These are phyloP conservation scores for Cyamopsis tetragonoloba DNA, from an alignment of 306 rosid genomes.

Conservation along the genomic window DNA sequence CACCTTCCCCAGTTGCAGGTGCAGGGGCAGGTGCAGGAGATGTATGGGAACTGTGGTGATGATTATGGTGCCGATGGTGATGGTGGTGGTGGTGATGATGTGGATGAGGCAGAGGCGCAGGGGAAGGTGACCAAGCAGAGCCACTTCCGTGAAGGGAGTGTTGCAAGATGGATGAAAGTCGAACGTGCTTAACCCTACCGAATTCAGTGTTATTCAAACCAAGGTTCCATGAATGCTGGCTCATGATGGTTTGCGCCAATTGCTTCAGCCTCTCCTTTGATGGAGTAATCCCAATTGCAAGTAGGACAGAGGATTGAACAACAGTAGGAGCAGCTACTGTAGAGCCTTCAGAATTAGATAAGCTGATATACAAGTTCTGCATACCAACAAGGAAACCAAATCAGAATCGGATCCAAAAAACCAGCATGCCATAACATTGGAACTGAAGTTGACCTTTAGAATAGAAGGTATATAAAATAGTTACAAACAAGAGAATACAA, in stretches of 20 bases:
- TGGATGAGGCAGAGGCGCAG: constrained; percentile 47
- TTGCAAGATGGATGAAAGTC: constrained; percentile 58
- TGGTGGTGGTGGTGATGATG: constrained; percentile 39
- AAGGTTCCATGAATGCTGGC: constrained; percentile 62
- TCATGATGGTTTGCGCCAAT: constrained; percentile 78
- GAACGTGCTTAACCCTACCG: constrained; percentile 87
- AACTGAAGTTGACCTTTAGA: neutral
- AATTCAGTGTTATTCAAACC: constrained; percentile 75
- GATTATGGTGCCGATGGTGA: constrained; percentile 44
- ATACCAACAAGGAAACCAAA: constrained; percentile 34
- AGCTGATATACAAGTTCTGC: constrained; percentile 63
- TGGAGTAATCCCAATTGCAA: constrained; percentile 61
- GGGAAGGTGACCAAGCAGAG: constrained; percentile 52
- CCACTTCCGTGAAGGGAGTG: constrained; percentile 58
- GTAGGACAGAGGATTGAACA: constrained; percentile 61
- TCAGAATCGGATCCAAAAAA: constrained; percentile 18
- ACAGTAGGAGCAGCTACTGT: constrained; percentile 63
- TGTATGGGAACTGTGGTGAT: constrained; percentile 33
- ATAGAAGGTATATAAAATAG: neutral
- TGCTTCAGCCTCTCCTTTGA: constrained; percentile 66
- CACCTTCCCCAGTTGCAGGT: constrained; percentile 30
- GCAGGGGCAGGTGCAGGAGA: constrained; percentile 54
- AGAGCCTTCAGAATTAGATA: constrained; percentile 68
- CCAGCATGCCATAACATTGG: neutral
- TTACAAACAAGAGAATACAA: neutral